phyloP scores from a whole-genome alignment of 306 rosid species.

The Fagus crenata region DNA sequence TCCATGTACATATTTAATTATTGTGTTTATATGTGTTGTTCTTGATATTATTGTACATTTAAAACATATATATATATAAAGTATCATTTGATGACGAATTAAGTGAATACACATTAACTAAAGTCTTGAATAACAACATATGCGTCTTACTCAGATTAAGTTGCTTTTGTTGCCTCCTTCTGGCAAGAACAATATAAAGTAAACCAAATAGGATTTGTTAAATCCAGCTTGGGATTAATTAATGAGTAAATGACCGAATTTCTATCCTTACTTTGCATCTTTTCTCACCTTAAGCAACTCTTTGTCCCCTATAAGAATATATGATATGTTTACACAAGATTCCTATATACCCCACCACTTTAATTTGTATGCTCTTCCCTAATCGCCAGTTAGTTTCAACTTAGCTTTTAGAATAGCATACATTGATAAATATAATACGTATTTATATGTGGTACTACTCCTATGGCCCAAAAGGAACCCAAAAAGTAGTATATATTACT shows the following conservation, averaged over 20 bases:
- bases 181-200: slow-evolving; percentile 31
- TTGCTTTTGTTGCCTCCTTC: background rate
- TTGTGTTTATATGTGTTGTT: too few species aligned
- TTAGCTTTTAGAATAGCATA: background rate
- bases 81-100: too few species aligned
- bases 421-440: too few species aligned
- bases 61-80: too few species aligned
- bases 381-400: background rate
- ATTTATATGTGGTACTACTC: too few species aligned
- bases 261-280: slow-evolving; percentile 38
- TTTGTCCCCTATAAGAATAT: slow-evolving; percentile 44
- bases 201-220: slow-evolving; percentile 24
- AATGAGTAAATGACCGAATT: slow-evolving; percentile 16
- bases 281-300: slow-evolving; percentile 38
- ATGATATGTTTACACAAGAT: slow-evolving; percentile 29
- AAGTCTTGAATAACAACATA: too few species aligned
- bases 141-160: background rate
- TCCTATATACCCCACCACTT: slow-evolving; percentile 34
- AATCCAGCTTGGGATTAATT: slow-evolving; percentile 32
- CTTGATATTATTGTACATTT: too few species aligned
- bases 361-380: slow-evolving; percentile 13
- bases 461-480: too few species aligned
- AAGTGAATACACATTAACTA: too few species aligned
- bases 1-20: too few species aligned
- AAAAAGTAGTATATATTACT: too few species aligned